Base-by-base conservation (phyloP, 2,329 filamentous ascomycete species). In the Epichloe baconii region DNA sequence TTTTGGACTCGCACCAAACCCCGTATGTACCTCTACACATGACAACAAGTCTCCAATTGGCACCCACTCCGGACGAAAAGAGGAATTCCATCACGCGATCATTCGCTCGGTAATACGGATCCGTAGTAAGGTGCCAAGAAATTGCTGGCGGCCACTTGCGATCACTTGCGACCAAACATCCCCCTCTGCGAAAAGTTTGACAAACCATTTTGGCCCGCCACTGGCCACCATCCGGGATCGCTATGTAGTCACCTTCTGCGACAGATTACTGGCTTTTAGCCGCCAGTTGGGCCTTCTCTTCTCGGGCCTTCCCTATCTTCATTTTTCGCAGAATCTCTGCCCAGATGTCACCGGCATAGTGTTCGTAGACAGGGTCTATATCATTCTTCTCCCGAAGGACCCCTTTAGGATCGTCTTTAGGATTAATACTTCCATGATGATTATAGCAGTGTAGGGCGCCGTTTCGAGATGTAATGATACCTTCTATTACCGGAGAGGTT, bases 31-130 rank as follows among this genome's bases (percentile, higher is more conserved):
- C 40, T 17, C 15, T 23, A 42, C 40, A 11, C 19, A 21, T 4
- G n/a, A n/a, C 21, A 44, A 35, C 14, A 45, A 31, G 26, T 31
- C 26, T 10, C 26, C 26, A 4, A 31, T 31, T 4, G 23, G 14
- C 19, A 45, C 12, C 44, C 19, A 45, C 44, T 12, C 34, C 15
- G 8, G 34, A 47, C n/a, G 38, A 37, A 10, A 35, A 47, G 26
- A 31, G 26, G 34, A 47, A 47, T 37, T 8, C 8, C 21, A 40
- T 48, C 46, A 48, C 46, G 46, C 46, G 46, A 48, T 41, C 46
- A 40, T 26, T 19, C 34, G 14, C 17, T 10, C 21, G 42, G 19
- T 31, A n/a, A 26, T 23, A 19, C 19, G 19, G 19, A 19, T 19
- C 19, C 19, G 19, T 19, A 23, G 4, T 26, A 7, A 31, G 42